Conservation (phyloP, 768 basidiomycete genomes). For the Termitomyces sp. region DNA sequence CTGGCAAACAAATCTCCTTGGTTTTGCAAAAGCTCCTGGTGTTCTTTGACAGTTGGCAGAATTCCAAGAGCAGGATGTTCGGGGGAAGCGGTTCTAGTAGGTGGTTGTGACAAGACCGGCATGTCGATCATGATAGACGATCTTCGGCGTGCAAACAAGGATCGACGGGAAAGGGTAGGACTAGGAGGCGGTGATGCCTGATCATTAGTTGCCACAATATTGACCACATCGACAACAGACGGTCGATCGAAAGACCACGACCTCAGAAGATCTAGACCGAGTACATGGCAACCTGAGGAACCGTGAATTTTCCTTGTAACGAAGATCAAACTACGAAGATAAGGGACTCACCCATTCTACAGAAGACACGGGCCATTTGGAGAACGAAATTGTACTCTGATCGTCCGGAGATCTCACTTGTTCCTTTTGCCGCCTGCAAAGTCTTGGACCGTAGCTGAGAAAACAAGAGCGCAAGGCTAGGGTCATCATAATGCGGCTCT, state of each 20-base stretch:
- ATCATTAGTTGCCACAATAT: conserved; percentile 12
- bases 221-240: conserved; percentile 29
- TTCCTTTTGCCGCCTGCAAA: conserved; percentile 89
- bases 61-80: conserved; percentile 21
- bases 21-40: conserved; percentile 32
- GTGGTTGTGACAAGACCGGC: conserved; percentile 63
- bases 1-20: conserved; percentile 59
- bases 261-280: conserved; percentile 87
- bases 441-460: conserved; percentile 88
- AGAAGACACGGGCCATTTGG: conserved; percentile 91
- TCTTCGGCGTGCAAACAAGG: conserved; percentile 51
- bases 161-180: conserved; percentile 40
- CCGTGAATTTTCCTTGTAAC: neutral
- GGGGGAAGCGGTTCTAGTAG: conserved; percentile 55
- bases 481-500: conserved; percentile 90
- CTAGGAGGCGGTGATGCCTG: conserved; percentile 37
- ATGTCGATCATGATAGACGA: conserved; percentile 89
- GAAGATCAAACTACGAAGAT: neutral
- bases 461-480: conserved; percentile 87
- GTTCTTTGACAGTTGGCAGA: conserved; percentile 23
- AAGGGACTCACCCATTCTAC: conserved; percentile 84
- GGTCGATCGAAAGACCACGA: conserved; percentile 92
- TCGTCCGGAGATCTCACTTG: conserved; percentile 82
- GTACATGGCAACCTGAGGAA: conserved; percentile 76
- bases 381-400: conserved; percentile 95